Conservation (phyloP, 2,329 filamentous ascomycete genomes). For the Aspergillus sojae region DNA sequence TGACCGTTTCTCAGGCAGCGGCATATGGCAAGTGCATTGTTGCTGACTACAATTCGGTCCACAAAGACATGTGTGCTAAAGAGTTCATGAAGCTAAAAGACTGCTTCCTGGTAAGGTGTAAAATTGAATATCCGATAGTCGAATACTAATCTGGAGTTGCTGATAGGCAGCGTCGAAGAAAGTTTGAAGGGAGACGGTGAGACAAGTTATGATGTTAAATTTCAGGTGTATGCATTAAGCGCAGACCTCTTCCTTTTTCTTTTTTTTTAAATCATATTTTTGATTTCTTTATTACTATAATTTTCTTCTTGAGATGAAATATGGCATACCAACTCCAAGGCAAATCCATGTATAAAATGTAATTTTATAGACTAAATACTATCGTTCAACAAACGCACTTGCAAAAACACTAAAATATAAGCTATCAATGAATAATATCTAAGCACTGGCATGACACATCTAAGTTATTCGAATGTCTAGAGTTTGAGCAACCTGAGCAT, state of each 20-base stretch:
- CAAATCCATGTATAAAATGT: background rate
- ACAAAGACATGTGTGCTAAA: conserved; percentile 85
- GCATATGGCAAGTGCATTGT: conserved; percentile 90
- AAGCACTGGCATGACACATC: background rate
- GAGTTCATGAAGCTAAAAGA: conserved; percentile 86
- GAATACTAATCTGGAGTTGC: conserved; percentile 13
- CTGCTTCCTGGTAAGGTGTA: conserved; percentile 73
- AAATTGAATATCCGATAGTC: background rate
- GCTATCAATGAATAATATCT: conserved; percentile 8
- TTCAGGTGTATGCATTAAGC: background rate
- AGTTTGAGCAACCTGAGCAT: conserved; percentile 75
- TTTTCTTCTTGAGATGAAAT: background rate
- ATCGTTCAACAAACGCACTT: conserved; percentile 7
- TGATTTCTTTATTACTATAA: background rate
- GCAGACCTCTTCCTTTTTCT: background rate
- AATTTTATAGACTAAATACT: conserved; percentile 13
- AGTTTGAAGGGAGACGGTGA: conserved; percentile 30
- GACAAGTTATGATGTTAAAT: background rate
- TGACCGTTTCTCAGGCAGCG: conserved; percentile 62
- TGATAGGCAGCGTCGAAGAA: conserved; percentile 57
- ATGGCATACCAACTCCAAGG: background rate
- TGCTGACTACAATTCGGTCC: conserved; percentile 83
- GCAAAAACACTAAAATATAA: background rate
- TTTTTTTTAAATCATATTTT: background rate
- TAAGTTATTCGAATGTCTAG: conserved; percentile 43